These are phyloP conservation scores for Setomelanomma holmii DNA, from an alignment of 2,329 filamentous ascomycete genomes.

Conservation along the genomic window DNA sequence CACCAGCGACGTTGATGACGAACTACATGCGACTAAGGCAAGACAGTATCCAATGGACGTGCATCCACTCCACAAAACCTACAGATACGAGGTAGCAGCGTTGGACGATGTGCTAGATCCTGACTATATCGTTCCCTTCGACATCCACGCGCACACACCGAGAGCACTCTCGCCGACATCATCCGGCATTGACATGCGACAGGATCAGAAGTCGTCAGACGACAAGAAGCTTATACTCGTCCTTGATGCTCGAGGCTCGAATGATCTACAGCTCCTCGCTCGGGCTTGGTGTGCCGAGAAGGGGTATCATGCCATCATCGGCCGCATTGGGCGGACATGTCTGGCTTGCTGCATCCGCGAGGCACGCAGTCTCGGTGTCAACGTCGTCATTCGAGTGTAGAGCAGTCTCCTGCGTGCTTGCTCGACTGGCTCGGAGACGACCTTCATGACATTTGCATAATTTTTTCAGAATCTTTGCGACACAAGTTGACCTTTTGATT, in stretches of 20 bases:
- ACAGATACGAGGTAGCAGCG: conserved; percentile 46
- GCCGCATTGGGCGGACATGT: conserved; percentile 71
- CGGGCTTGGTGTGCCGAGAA: conserved; percentile 76
- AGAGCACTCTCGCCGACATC: conserved; percentile 22
- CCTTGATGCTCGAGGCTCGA: conserved; percentile 63
- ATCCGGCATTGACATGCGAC: conserved; percentile 11
- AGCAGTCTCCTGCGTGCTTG: no score
- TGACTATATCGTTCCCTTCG: conserved; percentile 36
- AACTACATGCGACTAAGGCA: conserved; percentile 7
- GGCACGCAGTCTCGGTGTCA: conserved; percentile 73
- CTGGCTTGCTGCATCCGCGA: conserved; percentile 77
- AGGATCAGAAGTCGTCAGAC: conserved; percentile 16
- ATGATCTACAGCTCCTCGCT: conserved; percentile 72
- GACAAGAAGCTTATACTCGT: conserved; percentile 47
- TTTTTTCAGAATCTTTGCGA: background rate
- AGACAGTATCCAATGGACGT: conserved; percentile 32
- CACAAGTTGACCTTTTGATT: conserved; percentile 1
- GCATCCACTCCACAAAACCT: conserved; percentile 52
- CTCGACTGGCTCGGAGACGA: no score
- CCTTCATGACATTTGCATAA: no score
- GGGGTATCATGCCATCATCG: conserved; percentile 77
- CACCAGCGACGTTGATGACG: conserved; percentile 22
- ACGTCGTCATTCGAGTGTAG: conserved; percentile 63
- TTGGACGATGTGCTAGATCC: conserved; percentile 40
- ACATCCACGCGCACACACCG: conserved; percentile 20